phyloP scores from a whole-genome alignment of 495 filamentous ascomycete species.

The Friedmanniomyces endolithicus region DNA sequence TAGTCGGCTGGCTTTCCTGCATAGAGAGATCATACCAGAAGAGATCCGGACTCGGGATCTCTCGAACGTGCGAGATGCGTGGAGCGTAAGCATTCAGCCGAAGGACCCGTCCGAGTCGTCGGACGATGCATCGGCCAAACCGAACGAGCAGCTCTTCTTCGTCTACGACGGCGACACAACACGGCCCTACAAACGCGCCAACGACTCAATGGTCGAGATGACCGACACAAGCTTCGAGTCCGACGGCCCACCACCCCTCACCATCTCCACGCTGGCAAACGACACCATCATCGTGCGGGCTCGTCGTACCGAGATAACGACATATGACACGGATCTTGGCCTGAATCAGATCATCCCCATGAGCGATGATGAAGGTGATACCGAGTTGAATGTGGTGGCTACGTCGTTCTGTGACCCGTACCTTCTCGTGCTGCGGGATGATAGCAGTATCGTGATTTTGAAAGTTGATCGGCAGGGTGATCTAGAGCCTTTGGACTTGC shows the following conservation, averaged over 20 bases:
- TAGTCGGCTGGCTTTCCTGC: slow-evolving; percentile 61
- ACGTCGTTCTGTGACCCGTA: slow-evolving; percentile 84
- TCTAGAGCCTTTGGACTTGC: slow-evolving; percentile 63
- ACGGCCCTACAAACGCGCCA: slow-evolving; percentile 27
- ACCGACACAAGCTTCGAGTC: slow-evolving; percentile 74
- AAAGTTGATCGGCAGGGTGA: slow-evolving; percentile 68
- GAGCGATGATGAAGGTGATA: slow-evolving; percentile 71
- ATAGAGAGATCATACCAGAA: slow-evolving; percentile 57
- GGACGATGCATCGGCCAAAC: slow-evolving; percentile 18
- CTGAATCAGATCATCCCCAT: slow-evolving; percentile 82
- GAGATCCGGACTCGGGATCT: slow-evolving; percentile 50
- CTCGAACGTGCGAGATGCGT: slow-evolving; percentile 25
- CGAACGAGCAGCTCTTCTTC: slow-evolving; percentile 59
- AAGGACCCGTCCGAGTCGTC: background rate
- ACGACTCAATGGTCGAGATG: slow-evolving; percentile 41
- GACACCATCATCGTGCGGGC: slow-evolving; percentile 73
- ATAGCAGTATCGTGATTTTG: slow-evolving; percentile 62
- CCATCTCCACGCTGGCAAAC: slow-evolving; percentile 63
- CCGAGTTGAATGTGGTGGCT: slow-evolving; percentile 57
- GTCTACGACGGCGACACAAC: slow-evolving; percentile 45
- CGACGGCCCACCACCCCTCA: slow-evolving; percentile 73
- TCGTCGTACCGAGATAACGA: slow-evolving; percentile 67
- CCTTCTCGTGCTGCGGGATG: slow-evolving; percentile 71
- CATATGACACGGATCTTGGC: slow-evolving; percentile 74
- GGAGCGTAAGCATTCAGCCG: slow-evolving; percentile 4